phyloP scores from a whole-genome alignment of 148 eudicot species.

The Limonium bicolor region DNA sequence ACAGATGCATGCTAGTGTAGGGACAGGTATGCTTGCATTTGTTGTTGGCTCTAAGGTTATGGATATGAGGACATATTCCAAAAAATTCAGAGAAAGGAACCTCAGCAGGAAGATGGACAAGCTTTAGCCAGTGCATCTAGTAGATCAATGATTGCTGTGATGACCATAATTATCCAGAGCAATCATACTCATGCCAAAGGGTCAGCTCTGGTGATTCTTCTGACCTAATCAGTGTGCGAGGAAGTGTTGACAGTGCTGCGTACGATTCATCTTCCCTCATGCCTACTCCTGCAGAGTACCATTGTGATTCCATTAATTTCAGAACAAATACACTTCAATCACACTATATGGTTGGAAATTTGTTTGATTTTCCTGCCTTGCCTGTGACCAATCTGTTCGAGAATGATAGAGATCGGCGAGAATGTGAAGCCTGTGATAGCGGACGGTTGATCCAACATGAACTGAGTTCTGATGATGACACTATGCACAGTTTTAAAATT shows the following conservation, averaged over 20 bases:
- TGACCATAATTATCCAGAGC: conserved; percentile 44
- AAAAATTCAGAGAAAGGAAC: conserved; percentile 40
- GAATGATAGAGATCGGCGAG: conserved; percentile 26
- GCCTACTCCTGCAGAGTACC: conserved; percentile 32
- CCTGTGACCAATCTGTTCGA: conserved; percentile 77
- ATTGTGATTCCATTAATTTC: conserved; percentile 21
- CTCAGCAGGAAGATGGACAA: conserved; percentile 30
- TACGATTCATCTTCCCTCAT: conserved; percentile 44
- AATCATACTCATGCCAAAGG: conserved; percentile 33
- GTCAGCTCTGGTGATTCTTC: conserved; percentile 63
- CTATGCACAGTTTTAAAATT: conserved; percentile 70
- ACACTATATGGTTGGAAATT: conserved; percentile 30
- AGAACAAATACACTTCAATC: conserved; percentile 31
- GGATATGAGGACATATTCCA: conserved; percentile 79
- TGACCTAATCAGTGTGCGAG: conserved; percentile 54
- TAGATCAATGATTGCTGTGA: conserved; percentile 24
- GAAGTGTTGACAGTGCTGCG: conserved; percentile 47
- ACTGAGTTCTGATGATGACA: conserved; percentile 23
- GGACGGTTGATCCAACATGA: conserved; percentile 27
- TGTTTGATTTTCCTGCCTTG: conserved; percentile 78
- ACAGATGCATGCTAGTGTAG: conserved; percentile 92
- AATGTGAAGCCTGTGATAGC: conserved; percentile 20
- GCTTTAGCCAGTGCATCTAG: conserved; percentile 28
- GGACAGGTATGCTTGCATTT: conserved; percentile 90
- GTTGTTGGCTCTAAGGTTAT: conserved; percentile 89